Conservation (phyloP, 2,329 filamentous ascomycete species). For the Penicillium sp. region DNA sequence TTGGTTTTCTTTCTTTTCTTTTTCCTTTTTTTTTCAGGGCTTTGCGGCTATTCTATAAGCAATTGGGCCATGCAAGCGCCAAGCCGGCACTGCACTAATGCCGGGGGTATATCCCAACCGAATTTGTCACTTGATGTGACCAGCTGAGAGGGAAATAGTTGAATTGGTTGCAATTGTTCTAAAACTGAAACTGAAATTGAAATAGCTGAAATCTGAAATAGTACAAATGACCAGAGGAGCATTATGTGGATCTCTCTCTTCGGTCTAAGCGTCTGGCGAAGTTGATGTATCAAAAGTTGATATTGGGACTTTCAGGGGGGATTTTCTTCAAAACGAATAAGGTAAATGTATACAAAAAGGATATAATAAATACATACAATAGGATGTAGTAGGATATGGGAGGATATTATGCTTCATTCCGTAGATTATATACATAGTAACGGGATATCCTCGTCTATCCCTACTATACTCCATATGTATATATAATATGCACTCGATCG, state of each 20-base stretch:
- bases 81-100: not conserved
- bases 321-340: not conserved
- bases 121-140: slow-evolving; percentile 1
- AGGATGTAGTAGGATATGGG: not conserved
- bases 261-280: not conserved
- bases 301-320: not conserved
- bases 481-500: slow-evolving; percentile 10
- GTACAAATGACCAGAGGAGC: not conserved
- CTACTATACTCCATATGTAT: not conserved
- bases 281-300: slow-evolving; percentile 8
- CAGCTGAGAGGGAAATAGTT: not conserved
- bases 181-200: not conserved
- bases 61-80: slow-evolving; percentile 5
- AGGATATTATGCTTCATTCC: not conserved
- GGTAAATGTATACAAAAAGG: not conserved
- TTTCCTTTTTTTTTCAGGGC: not conserved
- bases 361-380: not conserved
- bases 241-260: not conserved
- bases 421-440: not conserved
- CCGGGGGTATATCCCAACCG: not conserved
- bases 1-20: not conserved
- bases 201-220: not conserved
- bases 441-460: not conserved
- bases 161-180: not conserved
- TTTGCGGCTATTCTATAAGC: slow-evolving; percentile 13